Conservation (phyloP, 2,329 filamentous ascomycete genomes). For the Endocalyx cinctus region DNA sequence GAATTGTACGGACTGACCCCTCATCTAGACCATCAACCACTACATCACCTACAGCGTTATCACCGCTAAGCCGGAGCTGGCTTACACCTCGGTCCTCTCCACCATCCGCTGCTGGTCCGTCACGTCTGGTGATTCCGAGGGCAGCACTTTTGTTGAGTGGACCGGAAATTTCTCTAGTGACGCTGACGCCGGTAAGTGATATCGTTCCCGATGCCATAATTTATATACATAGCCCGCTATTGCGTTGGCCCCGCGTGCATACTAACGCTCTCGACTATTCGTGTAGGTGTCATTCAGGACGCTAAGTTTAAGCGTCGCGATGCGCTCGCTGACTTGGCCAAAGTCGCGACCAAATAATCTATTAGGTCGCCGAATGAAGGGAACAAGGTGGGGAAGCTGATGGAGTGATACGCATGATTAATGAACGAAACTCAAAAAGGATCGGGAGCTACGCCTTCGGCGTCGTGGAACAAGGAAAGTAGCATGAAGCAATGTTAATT, state of each 20-base stretch:
- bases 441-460: too few species aligned
- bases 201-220: slow-evolving; percentile 20
- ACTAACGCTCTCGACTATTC: too few species aligned
- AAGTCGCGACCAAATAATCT: slow-evolving; percentile 38
- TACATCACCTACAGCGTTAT: slow-evolving; percentile 73
- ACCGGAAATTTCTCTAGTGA: slow-evolving; percentile 66
- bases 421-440: too few species aligned
- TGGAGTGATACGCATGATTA: too few species aligned
- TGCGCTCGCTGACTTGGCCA: slow-evolving; percentile 61
- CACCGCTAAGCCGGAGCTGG: slow-evolving; percentile 58
- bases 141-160: slow-evolving; percentile 65
- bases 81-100: slow-evolving; percentile 62
- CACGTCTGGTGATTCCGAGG: slow-evolving; percentile 61
- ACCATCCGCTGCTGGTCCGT: slow-evolving; percentile 62
- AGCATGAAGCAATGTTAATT: too few species aligned
- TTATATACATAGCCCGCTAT: slow-evolving; percentile 1
- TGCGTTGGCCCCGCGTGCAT: too few species aligned
- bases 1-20: too few species aligned
- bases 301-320: slow-evolving; percentile 74
- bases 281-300: slow-evolving; percentile 63
- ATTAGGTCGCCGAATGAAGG: too few species aligned
- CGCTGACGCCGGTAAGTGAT: slow-evolving; percentile 60
- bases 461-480: too few species aligned
- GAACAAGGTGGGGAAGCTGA: too few species aligned
- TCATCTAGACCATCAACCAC: slow-evolving; percentile 61